Conservation (phyloP, 306 rosid genomes). For the Oemleria cerasiformis region DNA sequence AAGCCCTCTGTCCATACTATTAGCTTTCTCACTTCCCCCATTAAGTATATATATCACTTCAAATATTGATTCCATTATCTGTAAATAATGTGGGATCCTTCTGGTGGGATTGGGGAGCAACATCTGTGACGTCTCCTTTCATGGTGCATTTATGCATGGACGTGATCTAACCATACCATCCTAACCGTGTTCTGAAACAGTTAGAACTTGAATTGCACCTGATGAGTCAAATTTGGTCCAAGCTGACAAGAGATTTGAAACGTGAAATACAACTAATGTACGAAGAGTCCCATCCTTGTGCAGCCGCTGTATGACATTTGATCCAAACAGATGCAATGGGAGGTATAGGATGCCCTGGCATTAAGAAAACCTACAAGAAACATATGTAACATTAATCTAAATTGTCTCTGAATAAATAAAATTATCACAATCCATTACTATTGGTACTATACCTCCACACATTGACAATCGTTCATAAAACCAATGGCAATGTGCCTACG, state of each 20-base stretch:
- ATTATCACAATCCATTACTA: not conserved
- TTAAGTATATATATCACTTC: not conserved
- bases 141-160: not conserved
- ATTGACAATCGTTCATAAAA: constrained; percentile 17
- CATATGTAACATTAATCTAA: not conserved
- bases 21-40: not conserved
- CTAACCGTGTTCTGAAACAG: not conserved
- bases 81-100: not conserved
- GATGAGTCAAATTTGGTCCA: not conserved
- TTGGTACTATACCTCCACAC: constrained; percentile 10
- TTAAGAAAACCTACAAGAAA: constrained; percentile 13
- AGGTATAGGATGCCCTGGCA: constrained; percentile 20
- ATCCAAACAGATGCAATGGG: constrained; percentile 12
- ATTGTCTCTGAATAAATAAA: not conserved
- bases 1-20: not conserved
- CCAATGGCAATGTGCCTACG: constrained; percentile 19
- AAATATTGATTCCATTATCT: not conserved
- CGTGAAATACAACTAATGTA: constrained; percentile 6
- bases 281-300: constrained; percentile 5
- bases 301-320: constrained; percentile 8
- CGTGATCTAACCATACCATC: not conserved
- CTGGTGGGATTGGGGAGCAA: constrained; percentile 1
- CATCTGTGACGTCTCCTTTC: not conserved
- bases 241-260: constrained; percentile 5
- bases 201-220: not conserved